A percentile compares a stretch with the other conserved stretches of the same genome.
Evolutionary conservation across 2,329 filamentous ascomycete species (phyloP).

Genomic region (Hymenoscyphus albidus): DNA sequence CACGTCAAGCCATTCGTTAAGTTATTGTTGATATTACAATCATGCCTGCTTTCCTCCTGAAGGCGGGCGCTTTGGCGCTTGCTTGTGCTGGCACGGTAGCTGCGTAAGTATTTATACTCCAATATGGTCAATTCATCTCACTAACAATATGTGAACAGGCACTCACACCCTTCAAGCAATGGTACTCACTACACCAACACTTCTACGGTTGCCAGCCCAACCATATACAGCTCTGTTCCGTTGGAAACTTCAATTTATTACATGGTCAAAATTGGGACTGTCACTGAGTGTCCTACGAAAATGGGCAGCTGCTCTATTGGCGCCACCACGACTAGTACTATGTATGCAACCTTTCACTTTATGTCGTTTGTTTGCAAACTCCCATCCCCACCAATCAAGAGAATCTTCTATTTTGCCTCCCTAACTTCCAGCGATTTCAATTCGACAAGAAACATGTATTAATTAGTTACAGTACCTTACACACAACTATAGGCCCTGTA

Average conservation of each 20-base stretch:
- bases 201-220: not conserved
- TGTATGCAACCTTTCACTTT: constrained; percentile 9
- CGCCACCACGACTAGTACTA: constrained; percentile 34
- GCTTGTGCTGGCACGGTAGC: constrained; percentile 17
- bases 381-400: not conserved
- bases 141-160: not conserved
- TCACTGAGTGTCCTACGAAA: constrained; percentile 26
- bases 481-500: constrained; percentile 22
- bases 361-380: not conserved
- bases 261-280: constrained; percentile 25
- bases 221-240: not conserved
- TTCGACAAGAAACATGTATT: too few species aligned
- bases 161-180: not conserved
- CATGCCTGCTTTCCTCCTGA: constrained; percentile 19
- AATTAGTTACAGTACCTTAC: too few species aligned
- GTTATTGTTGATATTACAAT: constrained; percentile 14
- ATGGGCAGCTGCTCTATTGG: constrained; percentile 28
- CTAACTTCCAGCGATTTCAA: too few species aligned
- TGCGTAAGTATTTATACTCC: constrained; percentile 1
- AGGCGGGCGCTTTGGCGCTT: constrained; percentile 23
- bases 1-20: constrained; percentile 28
- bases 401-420: too few species aligned
- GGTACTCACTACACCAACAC: not conserved
- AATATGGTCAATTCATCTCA: not conserved
- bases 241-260: constrained; percentile 27